These are phyloP conservation scores for Paragyromitra xinjiangensis DNA, from an alignment of 495 filamentous ascomycete genomes.

Conservation along the genomic window DNA sequence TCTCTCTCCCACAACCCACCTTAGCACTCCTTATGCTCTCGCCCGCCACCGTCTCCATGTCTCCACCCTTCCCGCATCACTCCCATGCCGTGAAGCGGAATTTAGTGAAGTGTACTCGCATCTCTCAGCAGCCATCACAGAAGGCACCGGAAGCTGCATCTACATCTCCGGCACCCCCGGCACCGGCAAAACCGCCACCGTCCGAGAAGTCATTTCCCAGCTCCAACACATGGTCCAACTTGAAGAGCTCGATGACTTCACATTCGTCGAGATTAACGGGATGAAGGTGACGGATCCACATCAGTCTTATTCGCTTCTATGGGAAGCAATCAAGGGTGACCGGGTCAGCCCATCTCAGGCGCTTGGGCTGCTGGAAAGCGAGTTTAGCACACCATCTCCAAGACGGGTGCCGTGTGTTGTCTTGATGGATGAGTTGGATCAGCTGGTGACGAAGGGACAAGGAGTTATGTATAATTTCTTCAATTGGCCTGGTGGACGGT, in stretches of 20 bases:
- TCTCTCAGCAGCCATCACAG: slow-evolving; percentile 91
- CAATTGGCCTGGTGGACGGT: slow-evolving; percentile 95
- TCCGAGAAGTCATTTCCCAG: slow-evolving; percentile 91
- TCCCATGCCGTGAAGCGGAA: slow-evolving; percentile 92
- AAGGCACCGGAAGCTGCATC: slow-evolving; percentile 92
- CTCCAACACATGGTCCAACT: slow-evolving; percentile 82
- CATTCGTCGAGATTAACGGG: slow-evolving; percentile 99
- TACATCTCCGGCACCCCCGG: slow-evolving; percentile 99
- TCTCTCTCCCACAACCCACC: slow-evolving; percentile 77
- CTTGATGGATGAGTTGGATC: slow-evolving; percentile 98
- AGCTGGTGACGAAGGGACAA: slow-evolving; percentile 96
- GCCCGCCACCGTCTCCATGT: slow-evolving; percentile 91
- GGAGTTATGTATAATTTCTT: slow-evolving; percentile 99
- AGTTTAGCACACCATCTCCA: slow-evolving; percentile 89
- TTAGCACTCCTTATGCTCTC: slow-evolving; percentile 89
- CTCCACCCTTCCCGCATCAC: slow-evolving; percentile 83
- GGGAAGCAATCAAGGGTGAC: slow-evolving; percentile 94
- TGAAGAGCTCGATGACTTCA: slow-evolving; percentile 98
- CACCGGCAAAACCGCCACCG: slow-evolving; percentile 98
- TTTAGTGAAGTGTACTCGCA: slow-evolving; percentile 92
- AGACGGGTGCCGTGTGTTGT: slow-evolving; percentile 95
- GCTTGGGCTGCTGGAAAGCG: slow-evolving; percentile 84
- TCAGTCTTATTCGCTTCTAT: slow-evolving; percentile 92
- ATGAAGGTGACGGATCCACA: slow-evolving; percentile 99
- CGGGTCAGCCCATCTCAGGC: slow-evolving; percentile 92